phyloP scores from a whole-genome alignment of 2,329 filamentous ascomycete genomes.

The Sporothrix phasma region DNA sequence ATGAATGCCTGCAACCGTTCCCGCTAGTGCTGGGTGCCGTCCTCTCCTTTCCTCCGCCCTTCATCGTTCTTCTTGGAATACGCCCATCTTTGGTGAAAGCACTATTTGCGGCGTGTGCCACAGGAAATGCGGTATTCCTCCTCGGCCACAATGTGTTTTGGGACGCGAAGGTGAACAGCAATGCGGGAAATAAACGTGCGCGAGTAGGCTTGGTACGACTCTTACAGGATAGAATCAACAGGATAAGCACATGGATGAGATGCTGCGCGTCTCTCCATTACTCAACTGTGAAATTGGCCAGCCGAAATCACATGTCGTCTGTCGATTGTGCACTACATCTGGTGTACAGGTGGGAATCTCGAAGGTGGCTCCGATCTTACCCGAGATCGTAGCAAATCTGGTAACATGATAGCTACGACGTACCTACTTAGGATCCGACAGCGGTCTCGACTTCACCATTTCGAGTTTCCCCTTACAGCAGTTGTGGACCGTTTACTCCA shows the following conservation, averaged over 20 bases:
- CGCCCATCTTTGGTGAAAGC: slow-evolving; percentile 56
- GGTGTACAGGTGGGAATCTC: too few species aligned
- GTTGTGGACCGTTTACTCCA: neutral
- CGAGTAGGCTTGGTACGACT: slow-evolving; percentile 66
- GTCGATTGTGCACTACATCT: too few species aligned
- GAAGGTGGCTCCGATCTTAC: too few species aligned
- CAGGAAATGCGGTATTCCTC: slow-evolving; percentile 68
- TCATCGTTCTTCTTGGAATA: slow-evolving; percentile 54
- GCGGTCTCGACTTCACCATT: too few species aligned
- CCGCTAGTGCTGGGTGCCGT: too few species aligned
- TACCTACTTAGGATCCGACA: too few species aligned
- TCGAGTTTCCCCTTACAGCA: too few species aligned
- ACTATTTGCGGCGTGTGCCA: slow-evolving; percentile 60
- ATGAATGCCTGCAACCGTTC: too few species aligned
- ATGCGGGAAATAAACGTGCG: slow-evolving; percentile 61
- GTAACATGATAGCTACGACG: too few species aligned
- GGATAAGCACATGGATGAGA: slow-evolving; percentile 60
- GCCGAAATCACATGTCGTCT: neutral
- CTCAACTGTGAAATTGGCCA: slow-evolving; percentile 38
- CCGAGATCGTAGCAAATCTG: too few species aligned
- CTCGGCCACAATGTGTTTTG: slow-evolving; percentile 51
- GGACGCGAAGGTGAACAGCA: slow-evolving; percentile 60
- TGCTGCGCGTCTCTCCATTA: slow-evolving; percentile 52
- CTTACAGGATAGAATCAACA: slow-evolving; percentile 66
- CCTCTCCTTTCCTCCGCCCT: slow-evolving; percentile 54